These are phyloP conservation scores for Exophiala alcalophila DNA, from an alignment of 2,329 filamentous ascomycete species.

Conservation along the genomic window DNA sequence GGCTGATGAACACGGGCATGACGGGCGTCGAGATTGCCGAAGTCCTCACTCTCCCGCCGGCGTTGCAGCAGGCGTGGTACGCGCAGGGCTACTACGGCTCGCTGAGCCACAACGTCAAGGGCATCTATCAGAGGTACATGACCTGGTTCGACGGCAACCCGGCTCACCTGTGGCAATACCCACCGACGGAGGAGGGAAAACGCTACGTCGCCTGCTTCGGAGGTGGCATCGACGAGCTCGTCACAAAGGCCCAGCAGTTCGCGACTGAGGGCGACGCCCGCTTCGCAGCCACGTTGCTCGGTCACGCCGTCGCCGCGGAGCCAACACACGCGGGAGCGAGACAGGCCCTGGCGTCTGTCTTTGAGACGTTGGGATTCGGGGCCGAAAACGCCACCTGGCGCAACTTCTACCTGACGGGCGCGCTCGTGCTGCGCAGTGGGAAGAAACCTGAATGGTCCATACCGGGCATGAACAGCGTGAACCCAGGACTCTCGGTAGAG, in stretches of 20 bases:
- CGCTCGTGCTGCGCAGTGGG: constrained; percentile 30
- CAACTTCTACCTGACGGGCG: constrained; percentile 40
- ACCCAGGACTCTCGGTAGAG: constrained; percentile 1
- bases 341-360: constrained; percentile 34
- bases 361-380: constrained; percentile 37
- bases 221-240: constrained; percentile 35
- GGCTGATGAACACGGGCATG: constrained; percentile 39
- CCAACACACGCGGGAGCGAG: constrained; percentile 26
- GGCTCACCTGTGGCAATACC: constrained; percentile 39
- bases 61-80: constrained; percentile 35
- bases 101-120: constrained; percentile 42
- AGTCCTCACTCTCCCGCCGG: constrained; percentile 35
- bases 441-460: not conserved
- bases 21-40: constrained; percentile 44
- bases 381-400: constrained; percentile 44
- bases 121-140: constrained; percentile 38
- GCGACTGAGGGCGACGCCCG: constrained; percentile 36
- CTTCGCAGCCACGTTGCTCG: constrained; percentile 42
- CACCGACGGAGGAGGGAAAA: constrained; percentile 35
- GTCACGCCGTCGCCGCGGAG: constrained; percentile 37
- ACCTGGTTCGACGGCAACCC: constrained; percentile 38
- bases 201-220: constrained; percentile 41
- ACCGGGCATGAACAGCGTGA: not conserved
- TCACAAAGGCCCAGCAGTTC: constrained; percentile 34
- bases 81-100: constrained; percentile 40